phyloP scores from a whole-genome alignment of 163 green algal genomes.

The Scenedesmus sp. region DNA sequence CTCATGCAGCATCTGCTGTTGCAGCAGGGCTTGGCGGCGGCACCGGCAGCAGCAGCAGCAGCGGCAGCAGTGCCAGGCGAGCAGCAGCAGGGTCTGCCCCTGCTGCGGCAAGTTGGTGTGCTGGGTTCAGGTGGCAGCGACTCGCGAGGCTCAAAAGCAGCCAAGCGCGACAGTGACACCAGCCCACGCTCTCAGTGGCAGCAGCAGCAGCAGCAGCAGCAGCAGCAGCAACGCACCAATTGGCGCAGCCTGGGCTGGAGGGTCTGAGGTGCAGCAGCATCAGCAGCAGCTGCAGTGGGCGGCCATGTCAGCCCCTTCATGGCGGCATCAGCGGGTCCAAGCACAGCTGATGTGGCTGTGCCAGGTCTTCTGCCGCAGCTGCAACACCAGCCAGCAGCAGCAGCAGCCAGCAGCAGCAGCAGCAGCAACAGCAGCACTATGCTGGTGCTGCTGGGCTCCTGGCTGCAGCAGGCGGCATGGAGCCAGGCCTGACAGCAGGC shows the following conservation, averaged over 20 bases:
- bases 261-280: conserved; percentile 9
- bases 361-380: not conserved
- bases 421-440: conserved; percentile 34
- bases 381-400: not conserved
- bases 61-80: not conserved
- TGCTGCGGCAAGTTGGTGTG: conserved; percentile 20
- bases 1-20: too few species aligned
- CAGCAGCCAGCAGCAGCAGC: conserved; percentile 43
- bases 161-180: conserved; percentile 17
- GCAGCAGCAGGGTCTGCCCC: not conserved
- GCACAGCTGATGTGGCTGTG: not conserved
- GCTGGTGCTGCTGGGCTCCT: not conserved
- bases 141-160: not conserved
- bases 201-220: conserved; percentile 26
- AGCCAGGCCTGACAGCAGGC: not conserved
- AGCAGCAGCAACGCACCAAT: not conserved
- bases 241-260: not conserved
- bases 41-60: not conserved
- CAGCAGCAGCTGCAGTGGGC: not conserved
- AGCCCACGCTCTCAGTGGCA: conserved; percentile 32
- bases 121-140: not conserved
- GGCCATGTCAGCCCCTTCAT: conserved; percentile 13
- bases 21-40: conserved; percentile 2
- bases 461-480: not conserved
- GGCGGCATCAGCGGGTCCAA: not conserved